These are phyloP conservation scores for Aulographum hederae DNA, from an alignment of 2,329 filamentous ascomycete species.

Conservation along the genomic window DNA sequence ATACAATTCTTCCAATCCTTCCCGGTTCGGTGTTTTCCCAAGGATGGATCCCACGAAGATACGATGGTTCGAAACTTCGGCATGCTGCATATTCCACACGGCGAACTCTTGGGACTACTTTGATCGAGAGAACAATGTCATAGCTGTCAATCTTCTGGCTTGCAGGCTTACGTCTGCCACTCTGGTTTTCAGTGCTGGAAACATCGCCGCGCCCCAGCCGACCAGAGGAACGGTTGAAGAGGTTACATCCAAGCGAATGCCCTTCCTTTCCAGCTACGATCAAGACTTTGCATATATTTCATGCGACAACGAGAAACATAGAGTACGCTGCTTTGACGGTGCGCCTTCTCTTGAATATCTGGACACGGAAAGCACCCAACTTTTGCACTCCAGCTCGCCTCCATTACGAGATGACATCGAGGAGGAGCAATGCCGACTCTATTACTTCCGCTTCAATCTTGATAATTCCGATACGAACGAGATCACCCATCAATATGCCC, in stretches of 20 bases:
- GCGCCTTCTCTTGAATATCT: constrained; percentile 9
- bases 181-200: constrained; percentile 45
- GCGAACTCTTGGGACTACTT: constrained; percentile 50
- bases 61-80: constrained; percentile 48
- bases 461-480: constrained; percentile 9
- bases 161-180: constrained; percentile 50
- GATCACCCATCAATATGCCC: constrained; percentile 44
- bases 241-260: constrained; percentile 19
- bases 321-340: constrained; percentile 9
- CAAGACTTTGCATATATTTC: constrained; percentile 9
- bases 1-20: constrained; percentile 37
- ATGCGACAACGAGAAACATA: too few relatives aligned
- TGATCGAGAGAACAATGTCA: constrained; percentile 13
- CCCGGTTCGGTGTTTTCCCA: constrained; percentile 51
- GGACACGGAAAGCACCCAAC: constrained; percentile 11
- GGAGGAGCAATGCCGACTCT: constrained; percentile 49
- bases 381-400: constrained; percentile 9
- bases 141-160: constrained; percentile 42
- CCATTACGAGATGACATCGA: too few relatives aligned
- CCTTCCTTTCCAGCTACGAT: constrained; percentile 28
- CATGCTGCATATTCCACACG: constrained; percentile 55
- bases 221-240: constrained; percentile 10
- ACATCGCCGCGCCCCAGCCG: constrained; percentile 35
- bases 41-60: constrained; percentile 37
- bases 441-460: constrained; percentile 47